phyloP scores from a whole-genome alignment of 306 rosid genomes.

The Gillenia trifoliata region DNA sequence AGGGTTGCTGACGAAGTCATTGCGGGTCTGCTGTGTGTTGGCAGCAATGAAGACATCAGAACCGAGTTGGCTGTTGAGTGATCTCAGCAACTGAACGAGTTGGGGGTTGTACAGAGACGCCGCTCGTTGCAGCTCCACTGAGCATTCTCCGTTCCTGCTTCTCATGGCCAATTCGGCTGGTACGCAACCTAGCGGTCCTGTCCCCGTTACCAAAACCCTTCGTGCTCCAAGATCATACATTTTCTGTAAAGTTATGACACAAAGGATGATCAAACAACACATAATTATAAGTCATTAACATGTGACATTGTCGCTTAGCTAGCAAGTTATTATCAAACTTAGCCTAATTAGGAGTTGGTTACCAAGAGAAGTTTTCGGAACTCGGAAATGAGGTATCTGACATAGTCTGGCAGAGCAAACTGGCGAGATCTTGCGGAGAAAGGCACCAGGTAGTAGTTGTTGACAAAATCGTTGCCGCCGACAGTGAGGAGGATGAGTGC shows the following conservation, averaged over 20 bases:
- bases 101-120: conserved; percentile 60
- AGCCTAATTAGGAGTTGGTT: not conserved
- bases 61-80: conserved; percentile 49
- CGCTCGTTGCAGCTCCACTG: conserved; percentile 51
- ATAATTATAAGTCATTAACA: not conserved
- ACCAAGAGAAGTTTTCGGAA: conserved; percentile 53
- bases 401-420: conserved; percentile 52
- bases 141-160: conserved; percentile 48
- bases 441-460: conserved; percentile 74
- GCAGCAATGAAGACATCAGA: conserved; percentile 50
- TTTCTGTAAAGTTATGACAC: conserved; percentile 9
- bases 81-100: conserved; percentile 38
- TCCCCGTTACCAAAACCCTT: conserved; percentile 75
- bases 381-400: conserved; percentile 51
- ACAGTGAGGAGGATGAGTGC: conserved; percentile 60
- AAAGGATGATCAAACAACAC: not conserved
- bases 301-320: not conserved
- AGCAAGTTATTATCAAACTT: not conserved
- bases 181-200: conserved; percentile 85
- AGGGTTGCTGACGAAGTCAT: conserved; percentile 45
- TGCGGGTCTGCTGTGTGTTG: conserved; percentile 38
- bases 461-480: conserved; percentile 89
- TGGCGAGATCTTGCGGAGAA: conserved; percentile 78
- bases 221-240: conserved; percentile 65
- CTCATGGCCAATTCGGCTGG: conserved; percentile 75